Evolutionary conservation across 164 flowering plant genomes (phyloP), one percentile per base, ranked within the genome.

Genomic region (Kalanchoe fedtschenkoi): DNA sequence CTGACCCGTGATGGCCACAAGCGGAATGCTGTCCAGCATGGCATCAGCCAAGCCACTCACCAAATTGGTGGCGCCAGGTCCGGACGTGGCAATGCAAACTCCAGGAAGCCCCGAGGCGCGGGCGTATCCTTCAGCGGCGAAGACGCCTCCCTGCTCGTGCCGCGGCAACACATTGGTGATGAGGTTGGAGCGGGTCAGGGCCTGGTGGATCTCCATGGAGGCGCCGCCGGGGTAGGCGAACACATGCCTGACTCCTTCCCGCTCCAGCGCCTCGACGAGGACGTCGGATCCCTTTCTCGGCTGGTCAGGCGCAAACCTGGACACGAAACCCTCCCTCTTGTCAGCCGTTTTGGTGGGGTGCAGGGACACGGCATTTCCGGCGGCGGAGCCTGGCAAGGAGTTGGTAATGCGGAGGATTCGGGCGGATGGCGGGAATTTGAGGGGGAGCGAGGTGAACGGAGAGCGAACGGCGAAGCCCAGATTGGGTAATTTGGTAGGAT

Each of bases 1-100:
- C 62, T 86, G 91, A 0, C 91, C 88, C 0, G 91, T 83, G 29
- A 86, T 76, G 17, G 91, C 88, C 6, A 83, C 81, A 7, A 83
- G 13, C 1, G 91, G 84, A 46, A 80, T 55, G 60, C 87, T 81
- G 58, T 86, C 91, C 24, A 82, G 81, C 63, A 79, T 32, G 3
- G 91, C 88, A 41, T 82, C 87, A 26, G 91, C 91, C 1, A 86
- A 80, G 15, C 91, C 91, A 33, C 86, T 77, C 41, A 86, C 88
- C 17, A 86, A 67, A 62, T 83, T 86, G 55, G 87, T 83, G 22
- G 91, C 91, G 1, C 91, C 91, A 6, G 91, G 91, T 35, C 91
- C 91, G 0, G 91, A 86, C 5, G 91, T 86, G 11, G 91, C 85
- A 32, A 86, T 83, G 71, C 91, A 86, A 39, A 82, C 83, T 19